A percentile compares a stretch with the other conserved stretches of the same genome.
Conservation (phyloP, 306 rosid genomes). For the Rubus parviflorus region DNA sequence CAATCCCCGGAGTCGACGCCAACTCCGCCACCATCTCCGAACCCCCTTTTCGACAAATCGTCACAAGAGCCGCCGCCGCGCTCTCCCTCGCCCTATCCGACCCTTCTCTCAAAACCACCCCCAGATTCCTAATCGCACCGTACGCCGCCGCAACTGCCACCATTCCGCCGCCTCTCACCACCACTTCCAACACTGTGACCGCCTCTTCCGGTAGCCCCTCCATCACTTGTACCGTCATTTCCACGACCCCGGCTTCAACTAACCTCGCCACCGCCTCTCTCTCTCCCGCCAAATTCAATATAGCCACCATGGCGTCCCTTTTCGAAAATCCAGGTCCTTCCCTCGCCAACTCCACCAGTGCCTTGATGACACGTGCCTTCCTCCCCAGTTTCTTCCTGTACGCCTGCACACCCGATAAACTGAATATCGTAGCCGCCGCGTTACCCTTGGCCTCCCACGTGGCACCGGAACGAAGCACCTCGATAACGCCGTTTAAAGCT, state of each 20-base stretch:
- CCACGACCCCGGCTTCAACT: conserved; percentile 71
- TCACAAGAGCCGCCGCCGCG: conserved; percentile 81
- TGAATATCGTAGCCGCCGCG: conserved; percentile 86
- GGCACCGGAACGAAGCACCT: conserved; percentile 61
- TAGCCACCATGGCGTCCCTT: conserved; percentile 77
- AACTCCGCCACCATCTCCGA: conserved; percentile 74
- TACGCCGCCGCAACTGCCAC: conserved; percentile 65
- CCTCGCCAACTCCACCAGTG: conserved; percentile 61
- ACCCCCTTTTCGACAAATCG: conserved; percentile 78
- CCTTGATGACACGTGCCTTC: conserved; percentile 59
- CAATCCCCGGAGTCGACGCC: conserved; percentile 63
- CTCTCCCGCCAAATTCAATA: conserved; percentile 65
- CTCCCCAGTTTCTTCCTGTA: conserved; percentile 64
- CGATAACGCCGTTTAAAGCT: conserved; percentile 60
- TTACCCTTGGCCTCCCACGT: conserved; percentile 95
- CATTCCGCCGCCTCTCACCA: conserved; percentile 81
- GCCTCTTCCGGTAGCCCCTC: conserved; percentile 71
- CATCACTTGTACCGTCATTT: conserved; percentile 46
- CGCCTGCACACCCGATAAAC: conserved; percentile 48
- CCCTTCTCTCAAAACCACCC: conserved; percentile 58
- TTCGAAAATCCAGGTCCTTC: conserved; percentile 54
- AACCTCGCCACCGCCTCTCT: conserved; percentile 61
- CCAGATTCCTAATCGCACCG: conserved; percentile 49
- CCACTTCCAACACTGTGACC: conserved; percentile 63
- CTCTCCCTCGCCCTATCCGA: conserved; percentile 81